phyloP scores from a whole-genome alignment of 352 stramenopile species.

The Globisporangium iwayamae region DNA sequence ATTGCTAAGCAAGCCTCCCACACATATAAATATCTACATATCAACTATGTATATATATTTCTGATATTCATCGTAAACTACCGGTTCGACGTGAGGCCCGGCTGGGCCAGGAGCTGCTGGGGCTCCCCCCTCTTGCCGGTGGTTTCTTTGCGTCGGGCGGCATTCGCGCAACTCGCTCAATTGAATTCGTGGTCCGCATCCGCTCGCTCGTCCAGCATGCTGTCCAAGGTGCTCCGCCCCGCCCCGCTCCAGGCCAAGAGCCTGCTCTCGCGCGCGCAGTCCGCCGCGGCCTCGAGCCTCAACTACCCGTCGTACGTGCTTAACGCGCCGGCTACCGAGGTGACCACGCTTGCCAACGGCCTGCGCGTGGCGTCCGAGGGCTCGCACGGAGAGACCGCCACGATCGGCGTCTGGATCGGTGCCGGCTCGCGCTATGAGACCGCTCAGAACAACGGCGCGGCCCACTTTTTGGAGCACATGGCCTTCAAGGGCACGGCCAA shows the following conservation, averaged over 20 bases:
- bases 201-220: constrained; percentile 29
- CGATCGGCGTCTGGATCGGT: constrained; percentile 97
- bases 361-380: constrained; percentile 97
- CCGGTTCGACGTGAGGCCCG: constrained; percentile 10
- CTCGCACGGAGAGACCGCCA: constrained; percentile 96
- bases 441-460: constrained; percentile 97
- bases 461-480: constrained; percentile 99
- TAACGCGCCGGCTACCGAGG: constrained; percentile 94
- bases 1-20: neutral
- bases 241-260: constrained; percentile 26
- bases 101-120: neutral
- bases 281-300: constrained; percentile 54
- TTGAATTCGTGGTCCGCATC: constrained; percentile 20
- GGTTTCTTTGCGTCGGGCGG: constrained; percentile 12
- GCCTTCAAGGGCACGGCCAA: constrained; percentile 99
- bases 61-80: neutral
- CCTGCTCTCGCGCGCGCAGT: constrained; percentile 66
- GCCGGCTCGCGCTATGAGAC: constrained; percentile 98
- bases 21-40: neutral
- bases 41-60: neutral
- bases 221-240: constrained; percentile 63
- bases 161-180: constrained; percentile 14
- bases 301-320: constrained; percentile 89
- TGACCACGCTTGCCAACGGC: constrained; percentile 95
- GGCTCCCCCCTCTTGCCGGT: constrained; percentile 4